Evolutionary conservation across 164 flowering plant species (phyloP).

Genomic region (Annona squamosa): DNA sequence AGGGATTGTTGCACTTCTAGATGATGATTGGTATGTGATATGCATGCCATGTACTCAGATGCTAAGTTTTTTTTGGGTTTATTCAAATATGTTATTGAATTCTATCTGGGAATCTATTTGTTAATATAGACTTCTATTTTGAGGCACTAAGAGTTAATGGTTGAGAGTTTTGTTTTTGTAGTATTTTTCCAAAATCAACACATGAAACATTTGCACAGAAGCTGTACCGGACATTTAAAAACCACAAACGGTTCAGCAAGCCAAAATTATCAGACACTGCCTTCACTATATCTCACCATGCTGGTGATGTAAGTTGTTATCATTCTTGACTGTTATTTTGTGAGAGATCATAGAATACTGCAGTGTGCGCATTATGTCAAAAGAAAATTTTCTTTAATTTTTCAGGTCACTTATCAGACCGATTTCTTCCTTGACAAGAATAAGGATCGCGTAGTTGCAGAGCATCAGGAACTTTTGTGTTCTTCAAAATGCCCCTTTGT

Average conservation of each 20-base stretch:
- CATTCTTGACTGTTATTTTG: not conserved
- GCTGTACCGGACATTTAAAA: slow-evolving; percentile 82
- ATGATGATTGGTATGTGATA: slow-evolving; percentile 87
- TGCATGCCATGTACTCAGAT: not conserved
- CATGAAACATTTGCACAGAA: slow-evolving; percentile 99
- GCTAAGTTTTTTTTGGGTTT: not conserved
- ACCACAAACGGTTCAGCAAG: slow-evolving; percentile 81
- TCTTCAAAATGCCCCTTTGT: slow-evolving; percentile 83
- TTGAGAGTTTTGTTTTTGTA: slow-evolving; percentile 26
- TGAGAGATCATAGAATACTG: not conserved
- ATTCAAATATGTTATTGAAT: not conserved
- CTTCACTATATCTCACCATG: slow-evolving; percentile 92
- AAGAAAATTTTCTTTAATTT: slow-evolving; percentile 4
- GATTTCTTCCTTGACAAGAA: slow-evolving; percentile 94
- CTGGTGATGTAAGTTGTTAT: slow-evolving; percentile 82
- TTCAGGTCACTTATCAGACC: slow-evolving; percentile 93
- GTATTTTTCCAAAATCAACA: slow-evolving; percentile 98
- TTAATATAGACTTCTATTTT: not conserved
- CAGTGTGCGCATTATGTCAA: not conserved
- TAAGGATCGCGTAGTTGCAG: slow-evolving; percentile 97
- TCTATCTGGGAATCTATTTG: not conserved
- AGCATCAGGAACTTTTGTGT: slow-evolving; percentile 84
- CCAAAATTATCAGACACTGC: slow-evolving; percentile 86
- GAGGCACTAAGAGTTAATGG: not conserved
- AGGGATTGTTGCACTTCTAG: slow-evolving; percentile 86